These are phyloP conservation scores for Ganoderma leucocontextum DNA, from an alignment of 1,284 basidiomycete species.

Conservation along the genomic window DNA sequence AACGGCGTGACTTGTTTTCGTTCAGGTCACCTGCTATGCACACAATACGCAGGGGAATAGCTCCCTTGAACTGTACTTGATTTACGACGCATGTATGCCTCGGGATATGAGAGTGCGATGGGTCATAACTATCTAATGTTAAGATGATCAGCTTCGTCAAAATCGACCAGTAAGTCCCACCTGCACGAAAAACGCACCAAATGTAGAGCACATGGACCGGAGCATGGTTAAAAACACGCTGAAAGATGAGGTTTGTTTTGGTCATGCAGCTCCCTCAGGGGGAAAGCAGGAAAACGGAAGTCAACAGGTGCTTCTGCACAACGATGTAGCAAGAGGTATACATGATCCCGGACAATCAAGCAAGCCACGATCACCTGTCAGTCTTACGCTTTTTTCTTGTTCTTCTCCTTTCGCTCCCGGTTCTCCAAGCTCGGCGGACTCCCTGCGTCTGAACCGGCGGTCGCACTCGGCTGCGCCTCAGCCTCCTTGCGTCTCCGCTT, in stretches of 20 bases:
- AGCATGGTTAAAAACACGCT: not conserved
- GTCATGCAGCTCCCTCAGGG: not conserved
- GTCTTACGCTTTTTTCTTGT: constrained; percentile 5
- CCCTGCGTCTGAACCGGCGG: not conserved
- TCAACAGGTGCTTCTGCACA: not conserved
- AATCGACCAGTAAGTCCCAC: too few species aligned
- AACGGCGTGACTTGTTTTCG: too few species aligned
- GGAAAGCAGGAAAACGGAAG: not conserved
- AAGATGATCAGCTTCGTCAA: too few species aligned
- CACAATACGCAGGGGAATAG: too few species aligned
- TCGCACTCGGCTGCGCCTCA: constrained; percentile 5
- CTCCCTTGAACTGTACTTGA: too few species aligned
- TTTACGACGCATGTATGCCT: too few species aligned
- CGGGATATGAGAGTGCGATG: too few species aligned
- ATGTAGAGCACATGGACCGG: not conserved
- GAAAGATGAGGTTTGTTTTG: not conserved
- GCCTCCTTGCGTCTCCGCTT: constrained; percentile 28
- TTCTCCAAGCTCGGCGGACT: not conserved
- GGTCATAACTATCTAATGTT: not conserved
- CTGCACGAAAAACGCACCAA: not conserved
- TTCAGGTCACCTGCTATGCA: too few species aligned
- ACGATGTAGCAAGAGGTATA: not conserved
- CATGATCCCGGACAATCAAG: not conserved
- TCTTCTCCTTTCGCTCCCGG: constrained; percentile 26
- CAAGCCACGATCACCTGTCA: not conserved